A percentile compares a stretch with the other conserved stretches of the same genome.
phyloP scores from a whole-genome alignment of 2,329 filamentous ascomycete genomes.

The Nemania sp. region DNA sequence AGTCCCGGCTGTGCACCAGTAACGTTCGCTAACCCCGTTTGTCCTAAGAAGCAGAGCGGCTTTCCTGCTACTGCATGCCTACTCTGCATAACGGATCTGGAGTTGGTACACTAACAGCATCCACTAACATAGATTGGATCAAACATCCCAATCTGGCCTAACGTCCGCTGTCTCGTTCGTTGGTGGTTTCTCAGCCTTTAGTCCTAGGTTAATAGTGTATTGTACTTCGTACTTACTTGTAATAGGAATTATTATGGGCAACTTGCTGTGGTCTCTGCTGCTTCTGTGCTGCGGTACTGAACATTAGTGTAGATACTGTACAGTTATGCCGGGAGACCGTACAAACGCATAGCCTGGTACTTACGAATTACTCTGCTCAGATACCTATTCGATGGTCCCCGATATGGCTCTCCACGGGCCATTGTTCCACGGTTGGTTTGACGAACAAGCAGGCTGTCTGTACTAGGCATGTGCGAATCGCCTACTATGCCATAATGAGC shows the following conservation, averaged over 20 bases:
- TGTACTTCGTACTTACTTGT: no score
- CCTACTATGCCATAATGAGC: not conserved
- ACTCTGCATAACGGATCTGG: not conserved
- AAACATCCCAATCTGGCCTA: slow-evolving; percentile 10
- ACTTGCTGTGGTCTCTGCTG: no score
- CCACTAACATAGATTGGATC: not conserved
- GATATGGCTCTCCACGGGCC: not conserved
- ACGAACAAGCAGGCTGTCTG: not conserved
- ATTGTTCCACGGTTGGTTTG: not conserved
- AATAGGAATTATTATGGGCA: no score
- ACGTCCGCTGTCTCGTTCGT: not conserved
- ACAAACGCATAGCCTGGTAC: slow-evolving; percentile 3
- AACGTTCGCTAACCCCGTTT: not conserved
- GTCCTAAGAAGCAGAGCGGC: not conserved
- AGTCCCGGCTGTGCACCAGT: not conserved
- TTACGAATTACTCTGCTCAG: not conserved
- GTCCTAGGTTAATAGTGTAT: no score
- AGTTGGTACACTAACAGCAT: not conserved
- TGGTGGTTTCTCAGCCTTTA: no score
- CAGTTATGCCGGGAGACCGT: not conserved
- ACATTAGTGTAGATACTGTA: slow-evolving; percentile 1
- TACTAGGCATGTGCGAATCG: not conserved
- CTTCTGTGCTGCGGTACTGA: no score
- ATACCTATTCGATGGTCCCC: not conserved
- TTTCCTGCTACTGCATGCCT: not conserved